Evolutionary conservation across 1,284 basidiomycete species (phyloP), one percentile per base, ranked within the genome.

Genomic region (Exsudoporus floridanus): DNA sequence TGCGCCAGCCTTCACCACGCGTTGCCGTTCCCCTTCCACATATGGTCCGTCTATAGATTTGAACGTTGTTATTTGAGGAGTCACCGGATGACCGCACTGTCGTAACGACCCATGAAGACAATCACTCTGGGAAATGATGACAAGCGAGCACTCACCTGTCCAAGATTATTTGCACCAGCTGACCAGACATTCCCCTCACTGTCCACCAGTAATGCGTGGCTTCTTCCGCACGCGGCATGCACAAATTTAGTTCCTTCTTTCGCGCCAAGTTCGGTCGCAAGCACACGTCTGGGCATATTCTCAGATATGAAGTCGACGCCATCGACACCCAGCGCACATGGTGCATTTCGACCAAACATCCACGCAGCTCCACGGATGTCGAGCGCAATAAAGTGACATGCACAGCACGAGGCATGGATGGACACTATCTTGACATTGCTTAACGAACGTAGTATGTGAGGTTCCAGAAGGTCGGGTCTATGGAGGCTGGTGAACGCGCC

Each of bases 401-500:
- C 84, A 12, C 74, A 77, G 60, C 86, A 89, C 2, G 85, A 86
- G 2, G 88, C 80, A 66, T 93, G 83, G 44, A 94, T 72, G 23
- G 88, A 88, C 16, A 75, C 73, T 21, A 81, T 77, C 65, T 86
- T 83, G 72, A 96, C 78, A 65, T 95, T 93, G 66, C 84, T 80
- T 25, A 98, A 76, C 0, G 91, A 90, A 49, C 95, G 90, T 35
- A 97, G 79, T 64, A 96, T 92, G 69, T 94, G 83, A 0, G 94
- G 93, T 67, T 88, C 81, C 42, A 86, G 79, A 5, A 98, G 79
- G 75, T 97, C 93, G 7, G 90, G 88, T 49, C 64, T 69, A 42
- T 43, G 33, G 49, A 43, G 25, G 33, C 23, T 12, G 6, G 52
- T 51, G 49, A 46, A 34, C 45, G 43, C 34, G 41, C 31, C n/a